Evolutionary conservation across 129 eudicot species (phyloP).

Genomic region (Flaveria bidentis): DNA sequence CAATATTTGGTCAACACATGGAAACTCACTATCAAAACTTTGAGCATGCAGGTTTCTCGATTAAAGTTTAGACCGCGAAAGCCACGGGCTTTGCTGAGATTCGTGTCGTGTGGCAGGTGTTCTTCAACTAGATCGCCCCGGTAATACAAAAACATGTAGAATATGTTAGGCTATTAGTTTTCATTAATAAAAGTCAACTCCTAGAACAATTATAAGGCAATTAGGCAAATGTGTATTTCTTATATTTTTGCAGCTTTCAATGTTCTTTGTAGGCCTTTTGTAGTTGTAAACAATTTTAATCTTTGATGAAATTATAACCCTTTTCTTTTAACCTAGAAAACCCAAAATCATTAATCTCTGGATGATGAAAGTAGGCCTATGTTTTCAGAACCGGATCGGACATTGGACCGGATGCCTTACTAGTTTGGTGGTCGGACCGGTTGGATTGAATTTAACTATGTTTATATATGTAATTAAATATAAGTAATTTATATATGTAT

Average conservation of each 20-base stretch:
- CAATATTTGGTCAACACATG: background rate
- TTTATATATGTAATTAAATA: too few species aligned
- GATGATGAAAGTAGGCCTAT: background rate
- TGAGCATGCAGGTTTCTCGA: conserved; percentile 63
- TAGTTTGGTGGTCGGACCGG: too few species aligned
- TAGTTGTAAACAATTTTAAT: conserved; percentile 6
- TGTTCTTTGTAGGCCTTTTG: too few species aligned
- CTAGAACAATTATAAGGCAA: conserved; percentile 45
- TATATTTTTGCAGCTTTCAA: conserved; percentile 18
- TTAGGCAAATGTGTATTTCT: conserved; percentile 25
- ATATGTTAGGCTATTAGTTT: conserved; percentile 17
- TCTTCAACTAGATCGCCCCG: conserved; percentile 72
- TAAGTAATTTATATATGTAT: too few species aligned
- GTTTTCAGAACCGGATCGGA: too few species aligned
- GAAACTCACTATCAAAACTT: background rate
- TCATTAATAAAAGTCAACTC: conserved; percentile 36
- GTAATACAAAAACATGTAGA: conserved; percentile 28
- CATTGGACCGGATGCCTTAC: too few species aligned
- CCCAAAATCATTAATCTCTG: background rate
- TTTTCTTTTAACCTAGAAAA: background rate
- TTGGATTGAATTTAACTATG: too few species aligned
- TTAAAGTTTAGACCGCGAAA: conserved; percentile 58
- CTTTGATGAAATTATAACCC: conserved; percentile 18
- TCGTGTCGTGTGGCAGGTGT: conserved; percentile 79
- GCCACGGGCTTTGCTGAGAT: conserved; percentile 54